Evolutionary conservation across 1,139 yeast genomes (phyloP), one percentile per base, ranked within the genome.

Genomic region (Nematodospora anomalae): DNA sequence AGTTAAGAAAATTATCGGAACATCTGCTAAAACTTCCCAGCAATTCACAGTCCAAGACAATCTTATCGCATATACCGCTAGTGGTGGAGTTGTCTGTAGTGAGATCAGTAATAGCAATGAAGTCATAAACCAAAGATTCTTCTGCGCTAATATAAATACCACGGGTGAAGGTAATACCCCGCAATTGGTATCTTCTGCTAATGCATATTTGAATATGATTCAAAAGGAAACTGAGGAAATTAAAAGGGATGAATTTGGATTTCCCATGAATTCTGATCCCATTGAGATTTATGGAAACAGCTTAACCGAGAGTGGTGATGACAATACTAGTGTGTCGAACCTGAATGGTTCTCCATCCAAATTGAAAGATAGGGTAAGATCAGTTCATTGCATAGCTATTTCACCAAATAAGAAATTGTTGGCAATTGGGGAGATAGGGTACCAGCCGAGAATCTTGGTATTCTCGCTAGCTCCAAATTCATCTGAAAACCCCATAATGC

Each of bases 391-490:
- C 41, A 57, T 81, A 9, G 73, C 82, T 1, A 55, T 81, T 6
- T 72, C 85, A 0, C 77, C 83, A 0, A 72, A 76, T 49, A 67
- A 64, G 28, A 64, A 56, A 34, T 46, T 76, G 9, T 53, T 83
- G 30, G 88, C 87, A 0, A 74, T 80, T 5, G 90, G 89, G 1
- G 89, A 83, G 50, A 57, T 68, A 0, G 89, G 89, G 0, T 79
- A 79, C 45, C 77, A 71, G 43, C 89, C 90, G 0, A 60, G 87
- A 20, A 68, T 83, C 2, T 58, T 80, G 23, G 50, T 83, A 6
- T 83, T 73, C 49, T 79, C 86, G 2, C 57, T 78, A 9, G 83
- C 84, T 0, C 62, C 70, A 0, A 69, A 74, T 37, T 65, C 76
- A 37, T 50, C 60, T n/a, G 47, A 53, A 10, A 51, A 52, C 14